Base-by-base conservation (phyloP, 179 eudicot genomes). In the Sideroxylon spinosum region DNA sequence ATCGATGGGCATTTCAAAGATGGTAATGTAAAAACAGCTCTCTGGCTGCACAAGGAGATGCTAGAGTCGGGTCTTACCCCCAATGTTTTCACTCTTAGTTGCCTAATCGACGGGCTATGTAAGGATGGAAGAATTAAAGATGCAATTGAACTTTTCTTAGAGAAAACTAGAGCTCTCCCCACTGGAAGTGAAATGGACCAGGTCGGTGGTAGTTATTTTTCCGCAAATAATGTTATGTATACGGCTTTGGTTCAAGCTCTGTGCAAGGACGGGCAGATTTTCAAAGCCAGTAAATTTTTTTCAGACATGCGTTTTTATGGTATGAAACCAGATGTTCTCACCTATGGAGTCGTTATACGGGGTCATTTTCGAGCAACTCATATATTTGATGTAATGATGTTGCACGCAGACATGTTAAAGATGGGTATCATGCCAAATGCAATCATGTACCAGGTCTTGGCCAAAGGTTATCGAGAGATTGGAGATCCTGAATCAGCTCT, bases 351-450 rank as follows among this genome's bases (percentile, higher is more conserved):
- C 79, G 75, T 90, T 65, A 72, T 85, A 57, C 79, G 78, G 74
- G 89, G 88, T 29, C 88, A 89, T 82, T 79, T 77, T 49, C 84
- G 77, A 68, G 85, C 83, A 12, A 85, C 80, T 70, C 86, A 86
- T 80, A 65, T 87, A 75, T 67, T 75, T 77, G 78, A 87, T 84
- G 82, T 88, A 76, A 64, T 82, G 89, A 84, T 89, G 92, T 73
- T 94, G 82, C 97, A 93, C 19, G 97, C 97, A 12, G 97, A 94
- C 80, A 89, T 94, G 91, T 49, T 90, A 61, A 94, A 94, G 84
- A 82, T 81, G 76, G 98, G 97, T 25, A 78, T 88, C 52, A 79
- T 86, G 79, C 87, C 92, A 37, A 81, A 87, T 74, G 76, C 73
- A 23, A 49, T 64, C 29, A 66, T 89, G 66, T 84, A 78, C 63